A percentile compares a stretch with the other conserved stretches of the same genome.
phyloP scores from a whole-genome alignment of 176 grass and related monocot species.

The Aegilops speltoides region DNA sequence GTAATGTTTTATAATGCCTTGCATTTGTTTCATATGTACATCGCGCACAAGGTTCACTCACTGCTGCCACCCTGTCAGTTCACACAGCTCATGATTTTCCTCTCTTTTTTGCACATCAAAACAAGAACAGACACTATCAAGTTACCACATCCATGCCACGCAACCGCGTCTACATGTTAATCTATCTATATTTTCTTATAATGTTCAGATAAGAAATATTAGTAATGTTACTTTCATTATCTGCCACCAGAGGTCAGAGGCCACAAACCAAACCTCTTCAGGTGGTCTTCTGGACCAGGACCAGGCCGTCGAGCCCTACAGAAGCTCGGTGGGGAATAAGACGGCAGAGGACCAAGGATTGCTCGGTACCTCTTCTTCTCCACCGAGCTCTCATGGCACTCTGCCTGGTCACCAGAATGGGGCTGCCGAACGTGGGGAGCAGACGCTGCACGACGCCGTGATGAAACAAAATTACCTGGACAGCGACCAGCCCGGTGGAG shows the following conservation, averaged over 20 bases:
- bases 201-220: not conserved
- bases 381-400: not conserved
- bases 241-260: constrained; percentile 51
- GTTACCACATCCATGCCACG: fast-evolving
- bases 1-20: too few species aligned
- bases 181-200: not conserved
- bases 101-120: too few species aligned
- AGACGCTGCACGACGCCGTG: constrained; percentile 28
- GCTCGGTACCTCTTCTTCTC: not conserved
- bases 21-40: too few species aligned
- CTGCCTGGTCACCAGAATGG: constrained; percentile 31
- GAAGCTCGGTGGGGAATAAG: constrained; percentile 2
- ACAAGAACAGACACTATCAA: too few species aligned
- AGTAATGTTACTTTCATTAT: not conserved
- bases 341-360: constrained; percentile 24
- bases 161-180: too few species aligned
- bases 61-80: too few species aligned
- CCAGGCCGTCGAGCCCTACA: constrained; percentile 11
- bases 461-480: constrained; percentile 43
- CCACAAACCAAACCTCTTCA: constrained; percentile 23
- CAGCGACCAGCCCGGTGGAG: constrained; percentile 38
- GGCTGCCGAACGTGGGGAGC: constrained; percentile 16
- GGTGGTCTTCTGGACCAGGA: constrained; percentile 21
- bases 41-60: too few species aligned
- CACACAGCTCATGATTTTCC: too few species aligned